Evolutionary conservation across 495 filamentous ascomycete genomes (phyloP), one percentile per base, ranked within the genome.

Genomic region (Talaromyces adpressus): DNA sequence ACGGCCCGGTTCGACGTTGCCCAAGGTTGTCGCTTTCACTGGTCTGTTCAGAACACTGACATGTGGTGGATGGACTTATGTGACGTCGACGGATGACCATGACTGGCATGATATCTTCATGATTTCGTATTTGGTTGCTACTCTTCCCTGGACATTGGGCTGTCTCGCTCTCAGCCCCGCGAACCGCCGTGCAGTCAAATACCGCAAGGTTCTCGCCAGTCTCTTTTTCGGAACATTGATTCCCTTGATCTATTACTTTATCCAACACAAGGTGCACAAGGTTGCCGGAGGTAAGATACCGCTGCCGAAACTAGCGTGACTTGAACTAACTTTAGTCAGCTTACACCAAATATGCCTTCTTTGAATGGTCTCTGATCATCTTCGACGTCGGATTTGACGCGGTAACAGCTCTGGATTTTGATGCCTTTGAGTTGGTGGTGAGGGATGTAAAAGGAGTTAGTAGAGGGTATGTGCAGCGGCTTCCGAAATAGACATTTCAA

Each of bases 91-190:
- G 9, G 95, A 99, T 74, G 92, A 98, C 72, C 95, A 99, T 74
- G 86, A 93, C 73, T 97, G 92, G 92, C 95, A 99, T 71, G 95
- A 99, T 73, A 94, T 97, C 61, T 93, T 98, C 76, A 99, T 99
- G 95, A 96, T 99, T 68, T 96, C 91, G 29, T 99, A 99, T 73
- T 77, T 99, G 57, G 87, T 98, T 53, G 89, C 92, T 14, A 98
- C 95, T 0, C 79, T 99, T 62, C 95, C 95, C 5, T 99, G 95
- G 95, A 98, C 93, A 1, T 67, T 91, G 32, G 95, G 95, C 54
- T 97, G 93, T 72, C 82, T 98, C 54, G 87, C 88, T 12, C 79
- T 98, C 41, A 97, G 92, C 72, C 93, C 94, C 4, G 87, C 87
- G 65, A 97, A 98, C 71, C 80, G 85, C 27, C 84, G 78, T 57